Base-by-base conservation (phyloP, 208 protist species). In the Acanthamoeba culbertsoni region DNA sequence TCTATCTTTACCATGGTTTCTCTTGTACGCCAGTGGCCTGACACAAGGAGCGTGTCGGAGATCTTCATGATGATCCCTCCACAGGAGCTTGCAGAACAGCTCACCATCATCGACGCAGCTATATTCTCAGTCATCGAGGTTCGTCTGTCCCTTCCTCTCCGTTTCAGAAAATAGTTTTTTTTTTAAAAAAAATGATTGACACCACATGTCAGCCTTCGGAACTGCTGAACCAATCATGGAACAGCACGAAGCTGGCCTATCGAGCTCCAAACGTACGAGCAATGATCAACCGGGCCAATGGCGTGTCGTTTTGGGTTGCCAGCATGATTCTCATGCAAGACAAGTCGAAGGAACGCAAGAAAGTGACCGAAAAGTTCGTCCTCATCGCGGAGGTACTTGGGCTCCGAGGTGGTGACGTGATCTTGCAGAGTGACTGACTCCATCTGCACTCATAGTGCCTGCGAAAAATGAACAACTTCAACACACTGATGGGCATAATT, bases 261-360 rank as follows among this genome's bases (percentile, higher is more conserved):
- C 31, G 92, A 40, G 96, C 96, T 14, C 91, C 93, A 12, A 97
- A 97, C 42, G 94, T 97, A 10, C 31, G 97, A 16, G 82, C 57
- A 16, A 97, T 97, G 95, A 97, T 97, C 73, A 86, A 97, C n/a
- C 55, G 95, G 37, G 97, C 97, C 95, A 97, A 97, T 91, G 77
- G n/a, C 20, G 93, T 97, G 6, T 96, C 95, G 16, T 93, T 90
- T 33, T 97, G 96, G 96, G 94, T 95, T 8, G 94, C 96, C 0
- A 95, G 59, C 2, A 82, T 86, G 33, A 97, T 97, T 37, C 57
- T 97, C 2, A 37, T 77, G 6, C 77, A 92, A 5, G 45, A 77
- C 0, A 95, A 91, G 23, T 46, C 96, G 0, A 95, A 95, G 68
- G 84, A 91, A 6, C 33, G 96, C 42, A 90, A 65, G 8, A 79